Evolutionary conservation across 2,329 filamentous ascomycete species (phyloP), one percentile per base, ranked within the genome.

Genomic region (Torrubiellomyces zombiae): DNA sequence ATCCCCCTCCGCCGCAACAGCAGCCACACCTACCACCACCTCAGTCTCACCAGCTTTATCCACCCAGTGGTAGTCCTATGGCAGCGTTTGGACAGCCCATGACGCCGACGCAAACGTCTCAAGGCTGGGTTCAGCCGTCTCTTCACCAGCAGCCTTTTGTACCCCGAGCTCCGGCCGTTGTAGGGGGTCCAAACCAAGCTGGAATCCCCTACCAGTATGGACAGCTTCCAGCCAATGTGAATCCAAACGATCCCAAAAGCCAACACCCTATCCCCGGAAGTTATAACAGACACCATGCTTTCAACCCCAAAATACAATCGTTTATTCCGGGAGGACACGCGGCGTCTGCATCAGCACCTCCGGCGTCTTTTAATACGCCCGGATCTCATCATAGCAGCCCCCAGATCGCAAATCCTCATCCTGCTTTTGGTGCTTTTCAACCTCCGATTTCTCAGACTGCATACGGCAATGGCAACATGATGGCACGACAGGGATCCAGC

Each of bases 251-350:
- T 39, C 68, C 73, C 7, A 74, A 78, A 47, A 69, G 67, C 29
- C 76, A 83, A 43, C 81, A 93, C 45, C 79, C 81, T 5, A 72
- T 91, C 28, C 80, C 82, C 9, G 81, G 81, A 18, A 89, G 76
- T 50, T 91, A 69, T 37, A 81, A 78, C 43, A 67, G 83, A 29
- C 53, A 52, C 25, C 80, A 82, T 39, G 71, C 77, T 9, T 94
- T 95, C 56, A 94, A 94, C 44, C 86, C 85, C 1, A 85, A 92
- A 53, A 94, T 80, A 10, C 80, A 92, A 43, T 79, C 85, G 0
- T 94, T 95, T 48, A 69, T 93, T 14, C 86, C 86, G 23, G 48
- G 52, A 11, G 44, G 67, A 32, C 58, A 50, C 33, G 54, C 57
- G 14, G 58, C 64, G 45, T 50, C 55, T 16, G 53, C 60, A 4